These are phyloP conservation scores for Dictyostelium discoideum DNA, from an alignment of 78 protist species.

Conservation along the genomic window DNA sequence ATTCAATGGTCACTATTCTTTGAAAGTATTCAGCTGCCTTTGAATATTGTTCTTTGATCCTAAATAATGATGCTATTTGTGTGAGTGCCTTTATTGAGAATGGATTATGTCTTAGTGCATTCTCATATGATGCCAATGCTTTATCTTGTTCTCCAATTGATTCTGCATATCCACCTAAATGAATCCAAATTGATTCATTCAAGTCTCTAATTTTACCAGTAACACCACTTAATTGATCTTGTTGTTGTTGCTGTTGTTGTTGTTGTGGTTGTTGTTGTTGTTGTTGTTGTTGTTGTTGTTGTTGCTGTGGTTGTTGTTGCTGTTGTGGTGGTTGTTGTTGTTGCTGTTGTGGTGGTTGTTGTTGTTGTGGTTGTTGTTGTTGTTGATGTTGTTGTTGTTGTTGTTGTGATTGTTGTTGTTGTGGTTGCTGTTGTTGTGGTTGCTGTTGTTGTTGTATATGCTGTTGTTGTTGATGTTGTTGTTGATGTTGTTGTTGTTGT, in stretches of 20 bases:
- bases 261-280: neutral
- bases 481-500: neutral
- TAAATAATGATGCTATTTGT: conserved; percentile 78
- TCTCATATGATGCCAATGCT: conserved; percentile 83
- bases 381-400: neutral
- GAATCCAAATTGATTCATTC: conserved; percentile 18
- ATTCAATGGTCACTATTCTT: conserved; percentile 60
- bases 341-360: neutral
- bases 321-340: neutral
- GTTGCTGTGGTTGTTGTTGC: neutral
- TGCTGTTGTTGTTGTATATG: neutral
- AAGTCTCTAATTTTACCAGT: conserved; percentile 16
- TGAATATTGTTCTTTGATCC: conserved; percentile 77
- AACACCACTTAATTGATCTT: neutral
- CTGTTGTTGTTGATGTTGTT: neutral
- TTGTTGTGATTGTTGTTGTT: neutral
- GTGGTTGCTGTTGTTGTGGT: neutral
- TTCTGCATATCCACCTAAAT: conserved; percentile 72
- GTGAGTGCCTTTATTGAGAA: conserved; percentile 86
- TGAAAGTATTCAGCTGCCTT: conserved; percentile 86
- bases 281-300: conserved; percentile 13
- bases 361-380: neutral
- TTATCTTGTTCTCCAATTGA: conserved; percentile 83
- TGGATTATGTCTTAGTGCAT: conserved; percentile 87
- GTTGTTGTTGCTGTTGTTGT: neutral